Conservation (phyloP, 306 rosid species). For the Morella rubra region DNA sequence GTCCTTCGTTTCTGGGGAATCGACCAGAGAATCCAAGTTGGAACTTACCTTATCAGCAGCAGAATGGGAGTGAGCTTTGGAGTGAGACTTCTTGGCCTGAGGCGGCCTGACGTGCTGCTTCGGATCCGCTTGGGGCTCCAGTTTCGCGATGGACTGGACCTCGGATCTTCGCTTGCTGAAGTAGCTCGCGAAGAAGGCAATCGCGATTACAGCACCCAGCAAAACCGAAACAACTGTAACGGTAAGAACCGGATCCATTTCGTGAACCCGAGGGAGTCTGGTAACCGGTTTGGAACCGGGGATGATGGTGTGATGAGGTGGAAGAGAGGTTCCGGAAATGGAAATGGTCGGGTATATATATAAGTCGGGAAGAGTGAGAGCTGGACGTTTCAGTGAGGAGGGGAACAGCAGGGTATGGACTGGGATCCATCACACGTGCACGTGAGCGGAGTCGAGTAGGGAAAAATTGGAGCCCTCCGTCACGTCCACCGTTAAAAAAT, state of each 20-base stretch:
- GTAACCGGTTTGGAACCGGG: neutral
- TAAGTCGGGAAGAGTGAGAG: neutral
- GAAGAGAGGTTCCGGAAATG: neutral
- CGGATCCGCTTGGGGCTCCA: constrained; percentile 50
- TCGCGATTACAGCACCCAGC: constrained; percentile 66
- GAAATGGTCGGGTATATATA: neutral
- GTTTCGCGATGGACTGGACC: constrained; percentile 63
- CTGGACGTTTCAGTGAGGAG: neutral
- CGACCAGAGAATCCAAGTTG: constrained; percentile 9
- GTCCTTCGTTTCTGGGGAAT: constrained; percentile 4
- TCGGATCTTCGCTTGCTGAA: constrained; percentile 70
- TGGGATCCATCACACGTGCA: too few species aligned
- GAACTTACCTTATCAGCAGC: constrained; percentile 70
- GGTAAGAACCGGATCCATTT: constrained; percentile 67
- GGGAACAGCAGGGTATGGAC: too few species aligned
- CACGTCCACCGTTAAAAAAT: too few species aligned
- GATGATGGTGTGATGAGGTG: neutral
- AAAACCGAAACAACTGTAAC: constrained; percentile 54
- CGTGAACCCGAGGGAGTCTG: neutral
- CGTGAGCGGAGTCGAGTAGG: too few species aligned
- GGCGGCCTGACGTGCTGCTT: constrained; percentile 47
- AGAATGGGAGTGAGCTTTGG: constrained; percentile 52
- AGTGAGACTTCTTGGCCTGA: constrained; percentile 61
- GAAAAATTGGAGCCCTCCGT: too few species aligned
- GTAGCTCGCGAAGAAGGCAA: constrained; percentile 64